Base-by-base conservation (phyloP, 371 early-diverging fungal species). In the Ordospora colligata region DNA sequence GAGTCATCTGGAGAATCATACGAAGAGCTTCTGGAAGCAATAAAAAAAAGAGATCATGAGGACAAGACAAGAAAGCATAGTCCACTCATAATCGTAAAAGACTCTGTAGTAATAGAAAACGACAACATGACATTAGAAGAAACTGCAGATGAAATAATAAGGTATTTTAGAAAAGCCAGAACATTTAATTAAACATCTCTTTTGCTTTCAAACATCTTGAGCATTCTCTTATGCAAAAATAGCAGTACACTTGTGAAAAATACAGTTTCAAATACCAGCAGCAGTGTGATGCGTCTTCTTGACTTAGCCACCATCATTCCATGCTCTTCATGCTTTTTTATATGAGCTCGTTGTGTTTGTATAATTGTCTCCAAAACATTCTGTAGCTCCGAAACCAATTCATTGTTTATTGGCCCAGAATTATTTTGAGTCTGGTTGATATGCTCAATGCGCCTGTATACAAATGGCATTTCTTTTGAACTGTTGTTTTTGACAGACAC, bases 81-180 rank as follows among this genome's bases (percentile, higher is more conserved):
- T n/a, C 93, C 93, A 12, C 81, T 94, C 19, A 86, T 85, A 45
- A 87, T 88, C 62, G 91, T 93, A 1, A 73, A 83, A 0, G 92
- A 91, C 83, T 92, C 95, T 1, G 83, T 92, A 32, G 87, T 88
- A 12, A 79, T 94, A 21, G 91, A 93, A 75, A 92, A 91, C 23
- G 89, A 90, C 2, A 75, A 85, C 42, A 78, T 91, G 49, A 88
- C 89, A 0, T 86, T 92, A 47, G 88, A 87, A 21, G 89, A 89
- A 67, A 90, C 90, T 74, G 92, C 92, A 0, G 83, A 86, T 12
- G 83, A 74, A 10, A 91, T 93, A 32, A 46, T 69, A 42, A 71
- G 51, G 32, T 37, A 70, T 17, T 78, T 81, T 67, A 62, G 14
- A 68, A 69, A 52, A 51, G 22, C 21, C 27, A 23, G 32, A 19